Evolutionary conservation across 768 basidiomycete genomes (phyloP).

Genomic region (Rhodotorula taiwanensis): DNA sequence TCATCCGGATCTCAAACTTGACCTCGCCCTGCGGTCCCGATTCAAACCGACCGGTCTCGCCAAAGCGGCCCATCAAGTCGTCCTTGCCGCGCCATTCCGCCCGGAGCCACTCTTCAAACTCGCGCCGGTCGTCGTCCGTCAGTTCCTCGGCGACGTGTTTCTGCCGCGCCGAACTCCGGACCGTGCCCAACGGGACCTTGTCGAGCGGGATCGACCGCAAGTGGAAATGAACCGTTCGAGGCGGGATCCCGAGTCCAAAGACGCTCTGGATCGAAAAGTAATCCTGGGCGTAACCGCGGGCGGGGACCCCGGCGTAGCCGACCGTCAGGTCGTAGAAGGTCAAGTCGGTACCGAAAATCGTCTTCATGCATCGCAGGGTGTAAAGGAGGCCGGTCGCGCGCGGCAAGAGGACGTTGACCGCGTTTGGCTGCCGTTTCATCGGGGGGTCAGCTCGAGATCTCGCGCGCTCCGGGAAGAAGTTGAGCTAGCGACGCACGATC

Average conservation of each 20-base stretch:
- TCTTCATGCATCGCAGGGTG: slow-evolving; percentile 69
- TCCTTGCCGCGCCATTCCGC: slow-evolving; percentile 82
- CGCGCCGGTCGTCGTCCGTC: slow-evolving; percentile 55
- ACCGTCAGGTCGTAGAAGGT: slow-evolving; percentile 85
- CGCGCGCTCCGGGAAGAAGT: background rate
- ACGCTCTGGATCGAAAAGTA: slow-evolving; percentile 73
- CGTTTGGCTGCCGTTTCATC: slow-evolving; percentile 61
- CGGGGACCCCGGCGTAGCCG: slow-evolving; percentile 59
- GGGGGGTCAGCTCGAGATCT: no score
- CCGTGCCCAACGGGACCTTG: slow-evolving; percentile 41
- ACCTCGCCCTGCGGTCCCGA: background rate
- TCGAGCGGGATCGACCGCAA: slow-evolving; percentile 51
- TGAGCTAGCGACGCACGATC: slow-evolving; percentile 63
- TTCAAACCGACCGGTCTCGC: slow-evolving; percentile 52
- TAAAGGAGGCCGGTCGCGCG: slow-evolving; percentile 86
- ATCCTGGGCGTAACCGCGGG: slow-evolving; percentile 35
- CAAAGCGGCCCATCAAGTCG: slow-evolving; percentile 61
- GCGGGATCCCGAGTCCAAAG: slow-evolving; percentile 70
- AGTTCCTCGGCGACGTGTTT: slow-evolving; percentile 45
- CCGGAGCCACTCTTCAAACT: slow-evolving; percentile 78
- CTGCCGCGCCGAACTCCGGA: slow-evolving; percentile 22
- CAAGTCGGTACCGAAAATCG: slow-evolving; percentile 62
- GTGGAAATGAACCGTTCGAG: slow-evolving; percentile 81
- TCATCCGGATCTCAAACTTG: slow-evolving; percentile 14
- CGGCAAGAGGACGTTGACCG: slow-evolving; percentile 74